Evolutionary conservation across 1,284 basidiomycete genomes (phyloP).

Genomic region (Anthracocystis walkeri): DNA sequence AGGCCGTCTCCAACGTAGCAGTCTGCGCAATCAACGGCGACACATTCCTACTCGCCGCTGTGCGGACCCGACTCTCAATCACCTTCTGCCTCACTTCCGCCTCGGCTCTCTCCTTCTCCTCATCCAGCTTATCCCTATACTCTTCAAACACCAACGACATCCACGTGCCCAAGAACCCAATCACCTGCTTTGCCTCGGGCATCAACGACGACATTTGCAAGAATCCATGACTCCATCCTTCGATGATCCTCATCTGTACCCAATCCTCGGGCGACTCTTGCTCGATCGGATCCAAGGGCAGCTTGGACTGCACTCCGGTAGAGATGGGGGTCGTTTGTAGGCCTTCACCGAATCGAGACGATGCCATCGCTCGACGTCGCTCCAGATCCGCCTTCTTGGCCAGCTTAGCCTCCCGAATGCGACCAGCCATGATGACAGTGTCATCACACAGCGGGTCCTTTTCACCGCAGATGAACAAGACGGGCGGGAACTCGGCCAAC

Average conservation of each 20-base stretch:
- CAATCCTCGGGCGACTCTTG: conserved; percentile 88
- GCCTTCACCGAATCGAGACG: conserved; percentile 70
- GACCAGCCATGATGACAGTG: conserved; percentile 87
- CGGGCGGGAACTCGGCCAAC: conserved; percentile 90
- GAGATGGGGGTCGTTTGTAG: conserved; percentile 72
- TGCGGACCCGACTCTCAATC: not conserved
- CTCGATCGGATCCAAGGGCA: conserved; percentile 72
- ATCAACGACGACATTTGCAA: conserved; percentile 88
- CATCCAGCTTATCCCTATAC: conserved; percentile 37
- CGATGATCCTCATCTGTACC: conserved; percentile 81
- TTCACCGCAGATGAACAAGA: conserved; percentile 78
- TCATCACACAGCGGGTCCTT: conserved; percentile 87
- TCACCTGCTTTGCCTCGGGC: conserved; percentile 82
- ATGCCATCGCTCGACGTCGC: conserved; percentile 64
- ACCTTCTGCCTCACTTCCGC: conserved; percentile 27
- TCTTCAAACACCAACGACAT: conserved; percentile 82
- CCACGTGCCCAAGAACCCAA: conserved; percentile 92
- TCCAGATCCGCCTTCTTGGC: conserved; percentile 76
- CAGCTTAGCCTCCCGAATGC: conserved; percentile 85
- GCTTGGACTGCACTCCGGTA: conserved; percentile 44
- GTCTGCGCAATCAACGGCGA: conserved; percentile 7
- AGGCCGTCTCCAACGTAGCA: not conserved
- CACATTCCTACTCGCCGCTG: conserved; percentile 4
- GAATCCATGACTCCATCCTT: conserved; percentile 67
- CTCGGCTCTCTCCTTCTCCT: conserved; percentile 35